A percentile compares a stretch with the other conserved stretches of the same genome.
These are phyloP conservation scores for Dioscorea zingiberensis DNA, from an alignment of 106 monocot species.

Conservation along the genomic window DNA sequence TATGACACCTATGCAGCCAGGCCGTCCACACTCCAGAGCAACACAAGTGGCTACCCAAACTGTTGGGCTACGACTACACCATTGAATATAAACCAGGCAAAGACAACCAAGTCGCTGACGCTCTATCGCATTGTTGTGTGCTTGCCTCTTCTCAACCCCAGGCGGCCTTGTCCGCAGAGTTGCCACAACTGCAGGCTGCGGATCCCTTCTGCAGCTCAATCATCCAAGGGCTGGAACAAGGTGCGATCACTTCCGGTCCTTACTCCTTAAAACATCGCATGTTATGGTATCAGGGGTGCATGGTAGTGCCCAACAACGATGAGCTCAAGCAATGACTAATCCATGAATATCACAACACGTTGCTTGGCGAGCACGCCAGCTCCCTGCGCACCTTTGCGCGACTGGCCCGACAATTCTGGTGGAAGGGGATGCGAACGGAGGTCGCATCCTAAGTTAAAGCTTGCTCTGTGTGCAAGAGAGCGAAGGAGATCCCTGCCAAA, in stretches of 20 bases:
- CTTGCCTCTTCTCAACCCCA: too few relatives aligned
- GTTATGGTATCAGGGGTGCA: too few relatives aligned
- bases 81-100: not conserved
- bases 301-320: too few relatives aligned
- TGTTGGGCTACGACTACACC: not conserved
- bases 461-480: not conserved
- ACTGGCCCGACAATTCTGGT: too few relatives aligned
- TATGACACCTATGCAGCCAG: not conserved
- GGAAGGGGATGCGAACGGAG: too few relatives aligned
- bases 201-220: not conserved
- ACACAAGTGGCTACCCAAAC: not conserved
- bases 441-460: not conserved
- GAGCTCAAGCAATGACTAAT: too few relatives aligned
- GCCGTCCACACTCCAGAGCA: not conserved
- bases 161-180: not conserved
- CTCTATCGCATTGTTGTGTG: not conserved
- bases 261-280: too few relatives aligned
- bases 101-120: not conserved
- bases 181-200: not conserved
- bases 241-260: too few relatives aligned
- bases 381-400: too few relatives aligned
- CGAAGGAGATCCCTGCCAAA: not conserved
- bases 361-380: too few relatives aligned
- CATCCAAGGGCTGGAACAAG: too few relatives aligned
- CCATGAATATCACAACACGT: too few relatives aligned